Percentiles rank a stretch among this genome's conserved stretches.
phyloP scores from a whole-genome alignment of 2,329 filamentous ascomycete genomes.

The Microcyclospora tardicrescens region DNA sequence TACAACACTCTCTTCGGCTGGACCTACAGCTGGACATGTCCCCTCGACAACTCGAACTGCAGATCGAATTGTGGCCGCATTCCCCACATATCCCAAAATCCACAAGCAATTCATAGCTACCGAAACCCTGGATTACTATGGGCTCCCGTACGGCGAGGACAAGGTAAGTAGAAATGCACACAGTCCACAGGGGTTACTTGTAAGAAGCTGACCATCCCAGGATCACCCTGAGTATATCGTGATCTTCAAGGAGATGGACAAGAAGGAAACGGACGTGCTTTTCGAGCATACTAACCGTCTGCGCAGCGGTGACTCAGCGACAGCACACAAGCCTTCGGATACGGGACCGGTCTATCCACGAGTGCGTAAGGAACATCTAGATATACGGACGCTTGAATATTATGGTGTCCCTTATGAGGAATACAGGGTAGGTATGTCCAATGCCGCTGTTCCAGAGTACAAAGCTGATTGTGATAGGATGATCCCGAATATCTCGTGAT shows the following conservation, averaged over 20 bases:
- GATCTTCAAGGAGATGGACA: conserved; percentile 31
- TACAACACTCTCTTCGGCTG: too few relatives aligned
- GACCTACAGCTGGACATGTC: too few relatives aligned
- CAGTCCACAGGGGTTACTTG: not conserved
- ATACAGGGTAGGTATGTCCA: not conserved
- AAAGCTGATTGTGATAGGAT: not conserved
- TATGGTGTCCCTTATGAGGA: not conserved
- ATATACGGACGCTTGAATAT: not conserved
- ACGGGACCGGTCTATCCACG: not conserved
- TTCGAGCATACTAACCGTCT: conserved; percentile 33
- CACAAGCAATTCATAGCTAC: not conserved
- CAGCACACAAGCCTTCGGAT: too few relatives aligned
- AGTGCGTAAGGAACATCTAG: not conserved
- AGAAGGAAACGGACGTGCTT: conserved; percentile 29
- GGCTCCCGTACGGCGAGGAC: not conserved
- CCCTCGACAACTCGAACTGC: too few relatives aligned
- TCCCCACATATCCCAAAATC: not conserved
- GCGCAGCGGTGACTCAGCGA: too few relatives aligned
- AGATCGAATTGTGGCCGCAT: too few relatives aligned
- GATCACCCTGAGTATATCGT: conserved; percentile 26
- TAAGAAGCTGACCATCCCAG: not conserved
- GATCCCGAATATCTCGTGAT: not conserved
- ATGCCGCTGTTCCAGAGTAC: not conserved
- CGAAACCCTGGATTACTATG: not conserved
- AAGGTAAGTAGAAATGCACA: not conserved